Conservation (phyloP, 805 yeast genomes). For the Candida dajiaensis region DNA sequence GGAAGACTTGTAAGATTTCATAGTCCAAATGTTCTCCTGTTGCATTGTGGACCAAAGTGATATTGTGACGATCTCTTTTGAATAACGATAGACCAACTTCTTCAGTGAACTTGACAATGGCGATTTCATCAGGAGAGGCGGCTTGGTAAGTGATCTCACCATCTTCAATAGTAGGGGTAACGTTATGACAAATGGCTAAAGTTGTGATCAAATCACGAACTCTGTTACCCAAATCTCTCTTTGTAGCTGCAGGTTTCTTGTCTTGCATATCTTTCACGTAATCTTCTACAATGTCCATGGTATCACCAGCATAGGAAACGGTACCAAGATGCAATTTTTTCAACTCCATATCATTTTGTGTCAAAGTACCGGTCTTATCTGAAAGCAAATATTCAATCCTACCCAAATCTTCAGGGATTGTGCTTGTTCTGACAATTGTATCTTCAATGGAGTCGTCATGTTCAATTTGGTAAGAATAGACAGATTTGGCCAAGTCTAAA, state of each 20-base stretch:
- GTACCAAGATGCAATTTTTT: conserved; percentile 89
- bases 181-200: conserved; percentile 93
- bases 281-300: conserved; percentile 81
- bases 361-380: conserved; percentile 95
- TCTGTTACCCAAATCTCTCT: conserved; percentile 66
- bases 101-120: conserved; percentile 90
- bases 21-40: conserved; percentile 47
- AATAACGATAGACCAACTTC: conserved; percentile 74
- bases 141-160: conserved; percentile 85
- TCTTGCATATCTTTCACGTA: conserved; percentile 38
- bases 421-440: conserved; percentile 92
- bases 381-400: conserved; percentile 87
- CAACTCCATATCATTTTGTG: conserved; percentile 97
- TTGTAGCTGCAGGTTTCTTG: conserved; percentile 26
- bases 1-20: conserved; percentile 78
- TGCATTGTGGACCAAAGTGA: conserved; percentile 60
- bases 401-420: conserved; percentile 97
- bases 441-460: conserved; percentile 76
- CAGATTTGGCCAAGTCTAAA: conserved; percentile 90
- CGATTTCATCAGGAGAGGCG: conserved; percentile 97
- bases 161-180: conserved; percentile 85
- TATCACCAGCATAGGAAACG: conserved; percentile 86
- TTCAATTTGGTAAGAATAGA: conserved; percentile 92
- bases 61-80: conserved; percentile 74
- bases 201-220: conserved; percentile 80